Evolutionary conservation across 2,329 filamentous ascomycete genomes (phyloP).

Genomic region (Aspergillus sp.): DNA sequence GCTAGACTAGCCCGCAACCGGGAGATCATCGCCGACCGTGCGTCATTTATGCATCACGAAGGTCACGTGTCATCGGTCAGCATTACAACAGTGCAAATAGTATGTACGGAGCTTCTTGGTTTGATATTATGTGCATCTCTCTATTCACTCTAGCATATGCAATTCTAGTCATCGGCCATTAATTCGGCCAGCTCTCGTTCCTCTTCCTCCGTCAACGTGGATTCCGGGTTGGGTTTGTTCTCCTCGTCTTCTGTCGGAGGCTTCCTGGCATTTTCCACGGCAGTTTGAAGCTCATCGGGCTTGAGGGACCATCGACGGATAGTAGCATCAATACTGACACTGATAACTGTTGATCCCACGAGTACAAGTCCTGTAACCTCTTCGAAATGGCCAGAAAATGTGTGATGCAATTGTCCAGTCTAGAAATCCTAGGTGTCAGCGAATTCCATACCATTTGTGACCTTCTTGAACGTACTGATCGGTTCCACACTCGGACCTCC

Average conservation of each 20-base stretch:
- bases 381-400: slow-evolving; percentile 81
- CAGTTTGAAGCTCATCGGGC: slow-evolving; percentile 55
- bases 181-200: slow-evolving; percentile 88
- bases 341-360: slow-evolving; percentile 58
- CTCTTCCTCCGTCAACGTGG: slow-evolving; percentile 75
- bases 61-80: slow-evolving; percentile 16
- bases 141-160: too few species aligned
- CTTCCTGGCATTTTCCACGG: slow-evolving; percentile 45
- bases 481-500: slow-evolving; percentile 85
- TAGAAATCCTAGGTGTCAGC: slow-evolving; percentile 18
- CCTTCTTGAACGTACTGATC: slow-evolving; percentile 35
- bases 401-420: slow-evolving; percentile 68
- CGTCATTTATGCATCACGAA: slow-evolving; percentile 26
- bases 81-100: too few species aligned
- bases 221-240: slow-evolving; percentile 43
- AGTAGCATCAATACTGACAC: slow-evolving; percentile 85
- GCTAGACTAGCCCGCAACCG: too few species aligned
- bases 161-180: slow-evolving; percentile 62
- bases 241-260: slow-evolving; percentile 44
- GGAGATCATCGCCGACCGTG: slow-evolving; percentile 26
- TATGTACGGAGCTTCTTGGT: too few species aligned
- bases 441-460: too few species aligned
- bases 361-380: slow-evolving; percentile 80
- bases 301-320: slow-evolving; percentile 77
- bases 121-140: too few species aligned